Evolutionary conservation across 192 early-diverging fungal genomes (phyloP).

Genomic region (Entomortierella beljakovae): DNA sequence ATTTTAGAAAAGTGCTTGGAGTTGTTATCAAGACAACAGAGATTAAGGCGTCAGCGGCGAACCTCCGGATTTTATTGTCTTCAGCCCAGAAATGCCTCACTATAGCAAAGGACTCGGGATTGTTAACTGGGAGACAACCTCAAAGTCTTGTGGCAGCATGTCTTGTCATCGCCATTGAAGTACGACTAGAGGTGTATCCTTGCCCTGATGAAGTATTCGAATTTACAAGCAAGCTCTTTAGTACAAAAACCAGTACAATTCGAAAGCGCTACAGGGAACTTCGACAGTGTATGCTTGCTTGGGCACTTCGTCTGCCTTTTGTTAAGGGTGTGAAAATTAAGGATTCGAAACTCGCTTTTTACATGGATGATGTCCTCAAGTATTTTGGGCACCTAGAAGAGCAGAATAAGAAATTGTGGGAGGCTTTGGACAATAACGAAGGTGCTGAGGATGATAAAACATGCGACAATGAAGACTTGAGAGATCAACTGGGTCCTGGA

Average conservation of each 20-base stretch:
- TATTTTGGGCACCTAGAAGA: conserved; percentile 31
- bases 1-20: conserved; percentile 11
- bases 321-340: conserved; percentile 7
- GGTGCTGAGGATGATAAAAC: neutral
- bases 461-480: neutral
- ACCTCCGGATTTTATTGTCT: conserved; percentile 17
- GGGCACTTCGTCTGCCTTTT: conserved; percentile 36
- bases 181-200: conserved; percentile 1
- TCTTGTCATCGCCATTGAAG: conserved; percentile 20
- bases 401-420: conserved; percentile 18
- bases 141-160: conserved; percentile 21
- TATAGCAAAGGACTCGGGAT: conserved; percentile 20
- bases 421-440: conserved; percentile 11
- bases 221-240: conserved; percentile 6
- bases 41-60: neutral
- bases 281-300: conserved; percentile 14
- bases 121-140: conserved; percentile 6
- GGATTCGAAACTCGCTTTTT: conserved; percentile 14
- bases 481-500: conserved; percentile 8
- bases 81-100: conserved; percentile 33
- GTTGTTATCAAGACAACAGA: neutral
- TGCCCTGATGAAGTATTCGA: conserved; percentile 7
- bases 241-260: neutral
- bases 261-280: conserved; percentile 8
- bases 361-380: conserved; percentile 26